Conservation (phyloP, 2,329 filamentous ascomycete species). For the Furcasterigmium sp. region DNA sequence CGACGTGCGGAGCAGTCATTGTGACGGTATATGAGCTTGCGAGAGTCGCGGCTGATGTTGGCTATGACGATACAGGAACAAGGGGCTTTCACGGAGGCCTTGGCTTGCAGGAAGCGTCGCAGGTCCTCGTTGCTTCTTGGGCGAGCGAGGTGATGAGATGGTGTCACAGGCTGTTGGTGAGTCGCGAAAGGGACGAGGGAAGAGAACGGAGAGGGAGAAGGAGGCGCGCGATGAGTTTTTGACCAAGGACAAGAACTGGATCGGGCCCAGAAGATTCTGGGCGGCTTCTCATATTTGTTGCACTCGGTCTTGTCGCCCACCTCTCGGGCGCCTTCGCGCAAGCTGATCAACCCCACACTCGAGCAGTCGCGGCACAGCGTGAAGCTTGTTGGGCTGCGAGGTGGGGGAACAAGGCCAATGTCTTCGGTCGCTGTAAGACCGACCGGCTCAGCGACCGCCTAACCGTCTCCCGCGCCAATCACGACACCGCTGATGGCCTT, state of each 20-base stretch:
- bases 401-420: neutral
- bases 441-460: slow-evolving; percentile 2
- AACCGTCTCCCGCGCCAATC: slow-evolving; percentile 4
- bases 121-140: neutral
- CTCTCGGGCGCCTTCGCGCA: neutral
- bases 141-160: too few species aligned
- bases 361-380: neutral
- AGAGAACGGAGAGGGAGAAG: too few species aligned
- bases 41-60: too few species aligned
- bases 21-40: neutral
- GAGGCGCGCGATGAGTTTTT: too few species aligned
- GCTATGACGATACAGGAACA: neutral
- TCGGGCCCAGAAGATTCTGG: too few species aligned
- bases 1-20: slow-evolving; percentile 30
- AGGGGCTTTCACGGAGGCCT: slow-evolving; percentile 3
- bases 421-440: slow-evolving; percentile 15
- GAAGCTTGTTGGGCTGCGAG: neutral
- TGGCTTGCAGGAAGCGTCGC: too few species aligned
- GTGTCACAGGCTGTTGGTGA: too few species aligned
- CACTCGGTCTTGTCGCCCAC: neutral
- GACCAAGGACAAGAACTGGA: slow-evolving; percentile 4
- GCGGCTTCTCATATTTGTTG: neutral
- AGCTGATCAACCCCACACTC: neutral
- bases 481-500: neutral
- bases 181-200: too few species aligned